These are phyloP conservation scores for Trichoderma afroharzianum DNA, from an alignment of 2,329 filamentous ascomycete genomes.

Conservation along the genomic window DNA sequence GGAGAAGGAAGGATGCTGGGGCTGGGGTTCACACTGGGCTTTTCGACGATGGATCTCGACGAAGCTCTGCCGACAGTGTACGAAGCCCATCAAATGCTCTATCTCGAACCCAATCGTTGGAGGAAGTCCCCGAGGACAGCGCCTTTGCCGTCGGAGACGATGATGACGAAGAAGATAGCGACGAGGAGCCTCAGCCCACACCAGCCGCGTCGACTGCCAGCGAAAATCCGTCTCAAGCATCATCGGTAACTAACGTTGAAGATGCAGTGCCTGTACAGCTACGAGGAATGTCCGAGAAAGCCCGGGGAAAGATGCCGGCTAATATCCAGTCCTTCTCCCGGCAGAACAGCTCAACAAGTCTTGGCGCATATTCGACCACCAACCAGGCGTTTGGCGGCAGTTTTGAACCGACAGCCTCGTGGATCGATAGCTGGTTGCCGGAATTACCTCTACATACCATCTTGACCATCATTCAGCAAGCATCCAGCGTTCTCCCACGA, in stretches of 20 bases:
- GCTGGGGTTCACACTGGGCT: constrained; percentile 47
- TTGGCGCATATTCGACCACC: constrained; percentile 61
- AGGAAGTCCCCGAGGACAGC: constrained; percentile 56
- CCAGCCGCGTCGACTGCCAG: constrained; percentile 62
- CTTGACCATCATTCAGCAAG: constrained; percentile 69
- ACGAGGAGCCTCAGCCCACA: constrained; percentile 54
- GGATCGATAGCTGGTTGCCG: constrained; percentile 94
- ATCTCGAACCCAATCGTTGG: constrained; percentile 27
- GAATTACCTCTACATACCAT: constrained; percentile 86
- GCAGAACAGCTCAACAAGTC: constrained; percentile 83
- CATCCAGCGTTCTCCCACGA: constrained; percentile 54
- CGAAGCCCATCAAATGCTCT: constrained; percentile 51
- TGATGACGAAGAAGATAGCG: constrained; percentile 64
- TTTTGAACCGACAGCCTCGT: constrained; percentile 76
- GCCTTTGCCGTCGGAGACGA: constrained; percentile 88
- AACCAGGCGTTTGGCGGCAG: constrained; percentile 51
- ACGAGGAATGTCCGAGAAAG: constrained; percentile 94
- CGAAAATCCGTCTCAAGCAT: constrained; percentile 59
- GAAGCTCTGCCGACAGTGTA: constrained; percentile 65
- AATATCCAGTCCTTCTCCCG: constrained; percentile 78
- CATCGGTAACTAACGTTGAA: constrained; percentile 65
- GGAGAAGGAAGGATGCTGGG: constrained; percentile 62
- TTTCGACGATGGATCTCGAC: constrained; percentile 46
- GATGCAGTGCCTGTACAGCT: constrained; percentile 80
- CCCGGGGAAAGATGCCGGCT: constrained; percentile 90